phyloP scores from a whole-genome alignment of 2,329 filamentous ascomycete genomes.

The Coniochaeta ligniaria region DNA sequence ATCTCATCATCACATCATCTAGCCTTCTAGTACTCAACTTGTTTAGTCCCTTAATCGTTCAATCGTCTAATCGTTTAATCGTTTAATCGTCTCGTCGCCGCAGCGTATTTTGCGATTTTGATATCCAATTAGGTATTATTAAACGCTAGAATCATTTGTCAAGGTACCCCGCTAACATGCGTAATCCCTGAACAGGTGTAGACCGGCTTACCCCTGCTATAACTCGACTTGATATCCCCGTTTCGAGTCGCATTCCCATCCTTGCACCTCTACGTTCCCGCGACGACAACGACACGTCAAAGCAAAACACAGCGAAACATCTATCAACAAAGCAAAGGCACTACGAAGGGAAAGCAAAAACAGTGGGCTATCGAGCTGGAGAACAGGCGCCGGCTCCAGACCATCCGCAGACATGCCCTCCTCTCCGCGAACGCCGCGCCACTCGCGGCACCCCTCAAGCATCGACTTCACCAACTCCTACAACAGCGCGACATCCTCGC shows the following conservation, averaged over 20 bases:
- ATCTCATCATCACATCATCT: too few species aligned
- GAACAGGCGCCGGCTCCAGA: background rate
- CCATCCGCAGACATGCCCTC: constrained; percentile 28
- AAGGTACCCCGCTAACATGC: too few species aligned
- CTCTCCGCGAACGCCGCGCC: constrained; percentile 48
- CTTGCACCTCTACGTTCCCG: background rate
- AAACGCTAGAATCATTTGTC: too few species aligned
- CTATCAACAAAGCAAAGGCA: background rate
- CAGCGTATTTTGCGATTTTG: too few species aligned
- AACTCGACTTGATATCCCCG: background rate
- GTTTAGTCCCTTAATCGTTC: too few species aligned
- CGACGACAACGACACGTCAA: background rate
- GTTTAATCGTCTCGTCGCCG: too few species aligned
- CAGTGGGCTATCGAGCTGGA: too few species aligned
- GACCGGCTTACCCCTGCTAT: background rate
- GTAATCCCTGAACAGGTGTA: too few species aligned
- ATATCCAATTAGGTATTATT: too few species aligned
- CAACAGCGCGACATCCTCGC: constrained; percentile 34
- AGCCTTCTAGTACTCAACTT: too few species aligned
- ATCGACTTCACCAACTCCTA: constrained; percentile 32
- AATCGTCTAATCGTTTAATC: too few species aligned
- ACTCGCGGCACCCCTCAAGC: constrained; percentile 49
- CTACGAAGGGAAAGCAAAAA: constrained; percentile 9
- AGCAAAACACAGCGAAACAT: background rate
- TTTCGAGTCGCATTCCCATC: background rate